Evolutionary conservation across 495 filamentous ascomycete species (phyloP).

Genomic region (Glonium stellatum): DNA sequence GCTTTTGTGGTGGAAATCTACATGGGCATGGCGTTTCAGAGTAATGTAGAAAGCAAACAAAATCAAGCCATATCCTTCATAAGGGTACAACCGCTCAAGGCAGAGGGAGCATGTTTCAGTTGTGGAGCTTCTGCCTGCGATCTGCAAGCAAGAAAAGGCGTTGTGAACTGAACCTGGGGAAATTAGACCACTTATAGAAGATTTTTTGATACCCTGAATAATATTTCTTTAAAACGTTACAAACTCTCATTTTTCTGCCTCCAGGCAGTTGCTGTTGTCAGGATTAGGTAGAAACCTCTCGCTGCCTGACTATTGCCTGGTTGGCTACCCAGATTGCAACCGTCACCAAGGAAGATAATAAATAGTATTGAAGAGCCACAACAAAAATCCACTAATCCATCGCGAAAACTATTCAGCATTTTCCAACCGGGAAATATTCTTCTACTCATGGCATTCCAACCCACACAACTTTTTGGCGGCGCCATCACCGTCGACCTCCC

Average conservation of each 20-base stretch:
- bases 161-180: neutral
- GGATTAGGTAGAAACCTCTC: constrained; percentile 14
- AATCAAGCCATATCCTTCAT: no score
- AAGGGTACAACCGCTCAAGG: no score
- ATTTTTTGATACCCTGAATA: neutral
- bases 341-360: constrained; percentile 1
- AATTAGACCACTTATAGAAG: neutral
- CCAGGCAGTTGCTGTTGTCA: neutral
- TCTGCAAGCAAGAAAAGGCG: neutral
- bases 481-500: constrained; percentile 70
- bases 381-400: neutral
- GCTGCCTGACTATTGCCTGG: constrained; percentile 27
- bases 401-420: neutral
- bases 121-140: neutral
- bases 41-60: no score
- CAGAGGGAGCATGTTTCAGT: no score
- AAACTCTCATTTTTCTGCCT: no score
- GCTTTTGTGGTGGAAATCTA: neutral
- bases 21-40: neutral
- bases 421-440: neutral
- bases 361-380: neutral
- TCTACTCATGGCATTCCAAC: constrained; percentile 45
- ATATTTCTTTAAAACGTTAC: neutral
- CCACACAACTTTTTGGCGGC: constrained; percentile 68
- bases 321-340: constrained; percentile 13